A percentile compares a stretch with the other conserved stretches of the same genome.
These are phyloP conservation scores for Lactarius hengduanensis DNA, from an alignment of 768 basidiomycete species.

Conservation along the genomic window DNA sequence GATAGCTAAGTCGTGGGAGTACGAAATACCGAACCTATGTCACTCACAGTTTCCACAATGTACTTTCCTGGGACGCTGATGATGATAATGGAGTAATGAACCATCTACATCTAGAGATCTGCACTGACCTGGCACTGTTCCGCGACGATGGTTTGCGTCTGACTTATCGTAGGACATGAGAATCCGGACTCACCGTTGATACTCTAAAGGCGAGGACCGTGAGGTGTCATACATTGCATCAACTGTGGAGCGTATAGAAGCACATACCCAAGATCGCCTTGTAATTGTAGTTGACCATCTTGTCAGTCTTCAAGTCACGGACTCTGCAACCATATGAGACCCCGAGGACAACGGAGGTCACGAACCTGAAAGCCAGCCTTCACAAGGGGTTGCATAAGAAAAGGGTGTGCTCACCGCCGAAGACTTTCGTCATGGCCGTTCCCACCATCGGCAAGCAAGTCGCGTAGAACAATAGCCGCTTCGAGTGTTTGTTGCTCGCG, in stretches of 20 bases:
- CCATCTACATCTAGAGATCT: not conserved
- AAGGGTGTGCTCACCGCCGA: conserved; percentile 13
- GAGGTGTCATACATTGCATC: not conserved
- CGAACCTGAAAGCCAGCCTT: conserved; percentile 10
- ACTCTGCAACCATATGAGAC: conserved; percentile 20
- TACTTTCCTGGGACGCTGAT: conserved; percentile 11
- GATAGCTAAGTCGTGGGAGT: not conserved
- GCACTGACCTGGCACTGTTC: conserved; percentile 7
- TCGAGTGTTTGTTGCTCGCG: conserved; percentile 23
- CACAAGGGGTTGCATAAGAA: not conserved
- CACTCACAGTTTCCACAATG: conserved; percentile 15
- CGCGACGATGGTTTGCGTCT: not conserved
- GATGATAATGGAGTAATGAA: not conserved
- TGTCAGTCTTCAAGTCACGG: conserved; percentile 8
- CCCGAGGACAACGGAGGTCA: conserved; percentile 13
- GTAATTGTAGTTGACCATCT: conserved; percentile 13
- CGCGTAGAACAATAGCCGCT: conserved; percentile 15
- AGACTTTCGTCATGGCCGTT: not conserved
- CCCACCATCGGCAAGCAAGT: conserved; percentile 11
- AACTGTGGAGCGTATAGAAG: not conserved
- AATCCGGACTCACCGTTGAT: not conserved
- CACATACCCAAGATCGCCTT: not conserved
- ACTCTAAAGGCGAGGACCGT: not conserved
- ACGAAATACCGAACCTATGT: not conserved
- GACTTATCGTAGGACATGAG: not conserved